phyloP scores from a whole-genome alignment of 768 basidiomycete genomes.

The Leucocoprinus leucothites region DNA sequence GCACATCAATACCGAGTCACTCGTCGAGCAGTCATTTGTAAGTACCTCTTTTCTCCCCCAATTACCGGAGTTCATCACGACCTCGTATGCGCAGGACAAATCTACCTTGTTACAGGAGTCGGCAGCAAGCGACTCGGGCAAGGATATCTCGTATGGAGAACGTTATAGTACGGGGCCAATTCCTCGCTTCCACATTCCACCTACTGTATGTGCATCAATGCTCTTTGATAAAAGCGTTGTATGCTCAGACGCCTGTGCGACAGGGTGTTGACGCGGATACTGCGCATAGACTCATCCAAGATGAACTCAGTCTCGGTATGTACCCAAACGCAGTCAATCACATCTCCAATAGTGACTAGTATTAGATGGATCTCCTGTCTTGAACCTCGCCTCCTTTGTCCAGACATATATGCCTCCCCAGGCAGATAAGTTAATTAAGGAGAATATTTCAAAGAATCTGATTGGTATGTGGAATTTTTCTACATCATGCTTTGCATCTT shows the following conservation, averaged over 20 bases:
- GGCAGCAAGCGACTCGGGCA: constrained; percentile 20
- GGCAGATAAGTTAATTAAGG: constrained; percentile 51
- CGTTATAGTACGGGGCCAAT: constrained; percentile 66
- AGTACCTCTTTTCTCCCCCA: background rate
- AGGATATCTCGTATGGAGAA: constrained; percentile 40
- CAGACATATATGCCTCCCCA: constrained; percentile 62
- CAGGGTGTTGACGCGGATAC: constrained; percentile 57
- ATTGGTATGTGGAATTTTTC: constrained; percentile 32
- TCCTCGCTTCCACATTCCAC: constrained; percentile 66
- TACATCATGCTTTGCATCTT: background rate
- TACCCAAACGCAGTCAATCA: background rate
- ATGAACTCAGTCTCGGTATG: constrained; percentile 61
- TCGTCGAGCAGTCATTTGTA: constrained; percentile 59
- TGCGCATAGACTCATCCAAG: constrained; percentile 54
- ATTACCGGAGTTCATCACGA: too few relatives aligned
- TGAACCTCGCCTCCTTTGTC: constrained; percentile 64
- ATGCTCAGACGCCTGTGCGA: background rate
- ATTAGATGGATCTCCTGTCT: constrained; percentile 52
- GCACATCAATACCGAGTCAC: constrained; percentile 67
- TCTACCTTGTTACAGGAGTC: constrained; percentile 15
- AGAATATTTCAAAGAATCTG: constrained; percentile 66
- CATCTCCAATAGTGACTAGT: background rate
- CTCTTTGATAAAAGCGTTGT: background rate
- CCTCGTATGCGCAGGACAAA: background rate
- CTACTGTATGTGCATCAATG: constrained; percentile 34